phyloP scores from a whole-genome alignment of 257 asterid genomes.

The Ilex aquifolium region DNA sequence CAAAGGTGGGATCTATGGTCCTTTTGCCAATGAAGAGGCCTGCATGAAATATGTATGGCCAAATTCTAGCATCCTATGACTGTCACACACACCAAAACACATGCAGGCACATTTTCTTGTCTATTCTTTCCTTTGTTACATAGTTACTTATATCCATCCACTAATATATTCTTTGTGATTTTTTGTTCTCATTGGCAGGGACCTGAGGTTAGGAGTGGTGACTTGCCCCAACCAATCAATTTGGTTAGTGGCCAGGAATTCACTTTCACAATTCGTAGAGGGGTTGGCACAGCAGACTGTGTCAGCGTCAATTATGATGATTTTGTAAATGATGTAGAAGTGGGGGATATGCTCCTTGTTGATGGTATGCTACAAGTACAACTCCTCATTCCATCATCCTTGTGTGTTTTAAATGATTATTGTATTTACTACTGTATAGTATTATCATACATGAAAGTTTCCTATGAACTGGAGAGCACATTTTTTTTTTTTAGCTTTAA shows the following conservation, averaged over 20 bases:
- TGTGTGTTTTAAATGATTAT: too few relatives aligned
- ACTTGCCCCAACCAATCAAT: constrained; percentile 88
- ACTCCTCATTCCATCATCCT: background rate
- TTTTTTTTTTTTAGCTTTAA: too few relatives aligned
- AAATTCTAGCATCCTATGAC: too few relatives aligned
- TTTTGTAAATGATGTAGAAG: constrained; percentile 93
- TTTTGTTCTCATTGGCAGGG: constrained; percentile 57
- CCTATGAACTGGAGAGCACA: too few relatives aligned
- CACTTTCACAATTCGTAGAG: constrained; percentile 91
- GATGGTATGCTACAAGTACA: constrained; percentile 50
- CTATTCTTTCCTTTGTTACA: background rate
- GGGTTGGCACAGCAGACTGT: constrained; percentile 82
- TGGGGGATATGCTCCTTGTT: constrained; percentile 93
- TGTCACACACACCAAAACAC: too few relatives aligned
- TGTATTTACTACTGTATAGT: too few relatives aligned
- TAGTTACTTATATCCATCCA: too few relatives aligned
- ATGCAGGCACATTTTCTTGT: too few relatives aligned
- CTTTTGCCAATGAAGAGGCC: too few relatives aligned
- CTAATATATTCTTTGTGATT: background rate
- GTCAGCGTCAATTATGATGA: constrained; percentile 99
- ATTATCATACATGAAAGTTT: too few relatives aligned
- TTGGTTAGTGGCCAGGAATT: constrained; percentile 82
- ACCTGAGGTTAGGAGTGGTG: constrained; percentile 99
- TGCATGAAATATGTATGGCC: too few relatives aligned
- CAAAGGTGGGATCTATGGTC: too few relatives aligned